Evolutionary conservation across 2,329 filamentous ascomycete species (phyloP).

Genomic region (Emergomyces orientalis): DNA sequence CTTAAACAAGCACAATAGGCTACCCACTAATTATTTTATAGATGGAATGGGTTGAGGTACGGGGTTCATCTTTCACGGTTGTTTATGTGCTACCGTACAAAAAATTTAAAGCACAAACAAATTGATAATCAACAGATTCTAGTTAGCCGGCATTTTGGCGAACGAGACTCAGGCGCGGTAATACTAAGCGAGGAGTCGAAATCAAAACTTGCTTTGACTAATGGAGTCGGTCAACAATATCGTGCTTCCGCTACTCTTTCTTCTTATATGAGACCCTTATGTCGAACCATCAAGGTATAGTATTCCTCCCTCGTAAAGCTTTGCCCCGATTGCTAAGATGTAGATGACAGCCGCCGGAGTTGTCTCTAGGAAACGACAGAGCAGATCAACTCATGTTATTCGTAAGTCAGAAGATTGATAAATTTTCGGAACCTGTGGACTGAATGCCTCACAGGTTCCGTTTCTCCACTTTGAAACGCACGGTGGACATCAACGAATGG

Average conservation of each 20-base stretch:
- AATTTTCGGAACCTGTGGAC: neutral
- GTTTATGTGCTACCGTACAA: neutral
- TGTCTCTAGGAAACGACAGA: neutral
- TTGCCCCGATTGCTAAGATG: neutral
- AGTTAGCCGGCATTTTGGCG: slow-evolving; percentile 4
- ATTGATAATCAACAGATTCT: slow-evolving; percentile 1
- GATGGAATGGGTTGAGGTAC: slow-evolving; percentile 10
- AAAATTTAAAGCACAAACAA: neutral
- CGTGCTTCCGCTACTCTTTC: slow-evolving; percentile 5
- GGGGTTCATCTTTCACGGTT: neutral
- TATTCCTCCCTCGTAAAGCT: neutral
- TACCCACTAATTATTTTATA: slow-evolving; percentile 3
- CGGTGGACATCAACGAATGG: slow-evolving; percentile 3
- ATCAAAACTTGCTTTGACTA: slow-evolving; percentile 6
- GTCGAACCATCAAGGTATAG: slow-evolving; percentile 5
- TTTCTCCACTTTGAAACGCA: slow-evolving; percentile 9
- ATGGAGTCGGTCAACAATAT: slow-evolving; percentile 3
- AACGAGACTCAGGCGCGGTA: neutral
- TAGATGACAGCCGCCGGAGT: neutral
- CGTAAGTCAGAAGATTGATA: neutral
- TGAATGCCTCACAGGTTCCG: neutral
- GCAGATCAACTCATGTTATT: slow-evolving; percentile 8
- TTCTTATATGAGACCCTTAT: slow-evolving; percentile 8
- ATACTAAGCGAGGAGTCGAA: slow-evolving; percentile 1
- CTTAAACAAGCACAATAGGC: neutral